Conservation (phyloP, 805 yeast species). For the Vanderwaltozyma yarrowii region DNA sequence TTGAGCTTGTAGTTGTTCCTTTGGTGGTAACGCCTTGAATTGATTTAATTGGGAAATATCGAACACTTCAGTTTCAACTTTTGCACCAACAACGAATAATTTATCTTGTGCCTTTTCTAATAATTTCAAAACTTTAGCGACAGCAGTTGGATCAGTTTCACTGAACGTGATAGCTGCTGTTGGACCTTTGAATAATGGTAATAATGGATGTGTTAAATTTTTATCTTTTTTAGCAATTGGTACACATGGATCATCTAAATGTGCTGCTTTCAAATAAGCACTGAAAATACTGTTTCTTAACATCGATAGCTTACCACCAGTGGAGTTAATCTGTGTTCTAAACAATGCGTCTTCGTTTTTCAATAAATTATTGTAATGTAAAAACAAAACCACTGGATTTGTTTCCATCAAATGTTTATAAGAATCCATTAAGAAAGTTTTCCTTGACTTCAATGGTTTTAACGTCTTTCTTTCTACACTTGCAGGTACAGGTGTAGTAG, state of each 20-base stretch:
- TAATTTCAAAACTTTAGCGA: constrained; percentile 50
- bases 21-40: constrained; percentile 66
- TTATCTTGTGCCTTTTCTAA: constrained; percentile 59
- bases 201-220: constrained; percentile 49
- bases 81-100: constrained; percentile 77
- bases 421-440: constrained; percentile 74
- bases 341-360: constrained; percentile 56
- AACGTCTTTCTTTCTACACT: constrained; percentile 34
- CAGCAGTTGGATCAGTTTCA: constrained; percentile 58
- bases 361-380: constrained; percentile 75
- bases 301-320: constrained; percentile 63
- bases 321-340: constrained; percentile 48
- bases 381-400: constrained; percentile 61
- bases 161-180: constrained; percentile 67
- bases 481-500: too few species aligned
- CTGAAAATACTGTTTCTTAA: constrained; percentile 61
- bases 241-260: constrained; percentile 57
- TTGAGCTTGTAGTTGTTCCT: constrained; percentile 66
- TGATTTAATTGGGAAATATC: constrained; percentile 42
- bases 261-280: constrained; percentile 64
- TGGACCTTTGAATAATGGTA: constrained; percentile 70
- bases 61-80: constrained; percentile 51
- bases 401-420: constrained; percentile 62
- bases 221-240: constrained; percentile 37
- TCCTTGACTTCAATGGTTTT: constrained; percentile 63